Percentiles rank a stretch among this genome's conserved stretches.
phyloP scores from a whole-genome alignment of 2,329 filamentous ascomycete genomes.

The Metarhizium robertsii region DNA sequence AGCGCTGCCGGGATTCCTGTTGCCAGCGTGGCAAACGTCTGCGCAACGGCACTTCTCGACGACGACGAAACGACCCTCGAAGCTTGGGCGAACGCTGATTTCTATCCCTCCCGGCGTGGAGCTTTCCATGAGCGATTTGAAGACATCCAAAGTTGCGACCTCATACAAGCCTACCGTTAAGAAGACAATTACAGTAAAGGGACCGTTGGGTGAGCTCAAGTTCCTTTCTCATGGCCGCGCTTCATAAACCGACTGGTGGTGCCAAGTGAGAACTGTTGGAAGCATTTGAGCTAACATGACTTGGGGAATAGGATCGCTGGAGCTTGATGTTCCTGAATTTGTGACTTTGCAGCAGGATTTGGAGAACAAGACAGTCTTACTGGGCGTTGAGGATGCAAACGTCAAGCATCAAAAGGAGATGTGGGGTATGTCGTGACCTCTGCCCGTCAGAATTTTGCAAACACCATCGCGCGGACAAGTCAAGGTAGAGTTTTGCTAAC shows the following conservation, averaged over 20 bases:
- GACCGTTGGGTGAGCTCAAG: slow-evolving; percentile 59
- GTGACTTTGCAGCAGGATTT: slow-evolving; percentile 62
- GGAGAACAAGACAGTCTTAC: slow-evolving; percentile 49
- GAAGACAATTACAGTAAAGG: slow-evolving; percentile 65
- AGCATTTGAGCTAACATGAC: slow-evolving; percentile 2
- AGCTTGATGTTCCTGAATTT: slow-evolving; percentile 70
- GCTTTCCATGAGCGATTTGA: slow-evolving; percentile 58
- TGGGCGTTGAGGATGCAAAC: slow-evolving; percentile 61
- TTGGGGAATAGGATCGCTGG: slow-evolving; percentile 53
- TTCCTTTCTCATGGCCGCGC: not conserved
- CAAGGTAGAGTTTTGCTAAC: not conserved
- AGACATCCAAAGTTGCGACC: slow-evolving; percentile 41
- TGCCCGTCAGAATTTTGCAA: not conserved
- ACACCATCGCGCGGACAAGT: not conserved
- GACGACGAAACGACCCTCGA: slow-evolving; percentile 58
- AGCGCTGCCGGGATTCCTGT: slow-evolving; percentile 61
- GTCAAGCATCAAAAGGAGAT: slow-evolving; percentile 76
- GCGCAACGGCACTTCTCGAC: slow-evolving; percentile 55
- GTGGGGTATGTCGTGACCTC: slow-evolving; percentile 60
- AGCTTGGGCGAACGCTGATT: slow-evolving; percentile 75
- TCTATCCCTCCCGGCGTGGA: slow-evolving; percentile 78
- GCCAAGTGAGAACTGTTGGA: not conserved
- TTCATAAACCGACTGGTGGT: not conserved
- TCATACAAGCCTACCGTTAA: slow-evolving; percentile 53
- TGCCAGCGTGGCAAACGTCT: slow-evolving; percentile 54